phyloP scores from a whole-genome alignment of 139 green algal species.

The Ulvella scutata region DNA sequence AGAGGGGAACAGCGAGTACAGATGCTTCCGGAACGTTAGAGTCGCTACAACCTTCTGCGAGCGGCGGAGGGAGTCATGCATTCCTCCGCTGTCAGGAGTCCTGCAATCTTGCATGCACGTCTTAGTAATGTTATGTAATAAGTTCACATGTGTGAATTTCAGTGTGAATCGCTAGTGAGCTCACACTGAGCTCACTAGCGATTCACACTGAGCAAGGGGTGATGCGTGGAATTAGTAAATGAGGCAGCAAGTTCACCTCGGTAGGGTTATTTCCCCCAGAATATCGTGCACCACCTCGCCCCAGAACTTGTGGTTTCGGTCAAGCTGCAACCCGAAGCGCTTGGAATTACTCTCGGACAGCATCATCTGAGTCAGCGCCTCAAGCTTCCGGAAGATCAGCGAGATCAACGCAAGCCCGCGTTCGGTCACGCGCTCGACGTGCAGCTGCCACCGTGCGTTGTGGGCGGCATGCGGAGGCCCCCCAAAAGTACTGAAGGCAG shows the following conservation, averaged over 20 bases:
- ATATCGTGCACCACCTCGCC: background rate
- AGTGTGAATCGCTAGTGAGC: no score
- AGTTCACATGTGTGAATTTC: no score
- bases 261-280: background rate
- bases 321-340: background rate
- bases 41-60: background rate
- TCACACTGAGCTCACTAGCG: no score
- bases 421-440: background rate
- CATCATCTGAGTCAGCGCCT: background rate
- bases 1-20: slow-evolving; percentile 2
- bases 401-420: background rate
- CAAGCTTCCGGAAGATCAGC: background rate
- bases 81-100: background rate
- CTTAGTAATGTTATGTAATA: no score
- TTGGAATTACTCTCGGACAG: background rate
- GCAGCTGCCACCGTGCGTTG: no score
- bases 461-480: no score
- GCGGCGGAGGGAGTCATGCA: background rate
- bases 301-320: background rate
- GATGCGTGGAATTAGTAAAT: no score
- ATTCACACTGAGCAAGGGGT: no score
- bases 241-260: no score
- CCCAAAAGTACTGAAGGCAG: no score
- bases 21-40: background rate
- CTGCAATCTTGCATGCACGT: no score